These are phyloP conservation scores for Bassia scoparia DNA, from an alignment of 148 eudicot species.

Conservation along the genomic window DNA sequence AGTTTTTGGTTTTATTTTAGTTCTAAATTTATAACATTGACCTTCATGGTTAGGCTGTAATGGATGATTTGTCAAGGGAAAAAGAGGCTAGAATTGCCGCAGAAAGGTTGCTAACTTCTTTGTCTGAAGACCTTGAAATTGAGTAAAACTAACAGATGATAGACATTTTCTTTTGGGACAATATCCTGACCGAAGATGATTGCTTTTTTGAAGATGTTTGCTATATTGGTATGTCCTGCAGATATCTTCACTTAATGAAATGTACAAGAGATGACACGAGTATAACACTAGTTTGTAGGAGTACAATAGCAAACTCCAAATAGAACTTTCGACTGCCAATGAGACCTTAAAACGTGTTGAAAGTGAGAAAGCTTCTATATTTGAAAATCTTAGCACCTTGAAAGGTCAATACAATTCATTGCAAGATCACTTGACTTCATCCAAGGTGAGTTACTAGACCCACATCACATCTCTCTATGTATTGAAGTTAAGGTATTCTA, in stretches of 20 bases:
- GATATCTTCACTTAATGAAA: constrained; percentile 79
- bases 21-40: constrained; percentile 8
- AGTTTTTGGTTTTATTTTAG: too few species aligned
- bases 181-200: neutral
- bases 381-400: constrained; percentile 74
- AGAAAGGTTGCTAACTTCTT: constrained; percentile 57
- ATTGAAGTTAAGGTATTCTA: neutral
- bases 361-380: constrained; percentile 68
- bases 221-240: constrained; percentile 36
- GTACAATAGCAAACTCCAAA: constrained; percentile 87
- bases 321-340: constrained; percentile 73
- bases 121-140: constrained; percentile 57
- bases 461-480: neutral
- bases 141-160: neutral
- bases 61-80: constrained; percentile 66
- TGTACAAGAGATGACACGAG: constrained; percentile 86
- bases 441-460: constrained; percentile 42
- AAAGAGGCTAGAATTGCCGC: constrained; percentile 71
- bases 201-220: constrained; percentile 14
- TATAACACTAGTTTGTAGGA: constrained; percentile 92
- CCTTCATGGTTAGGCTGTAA: constrained; percentile 47
- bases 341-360: constrained; percentile 82
- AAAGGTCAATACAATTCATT: constrained; percentile 68
- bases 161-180: neutral
- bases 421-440: constrained; percentile 72